Base-by-base conservation (phyloP, 306 rosid genomes). In the Malus asiatica region DNA sequence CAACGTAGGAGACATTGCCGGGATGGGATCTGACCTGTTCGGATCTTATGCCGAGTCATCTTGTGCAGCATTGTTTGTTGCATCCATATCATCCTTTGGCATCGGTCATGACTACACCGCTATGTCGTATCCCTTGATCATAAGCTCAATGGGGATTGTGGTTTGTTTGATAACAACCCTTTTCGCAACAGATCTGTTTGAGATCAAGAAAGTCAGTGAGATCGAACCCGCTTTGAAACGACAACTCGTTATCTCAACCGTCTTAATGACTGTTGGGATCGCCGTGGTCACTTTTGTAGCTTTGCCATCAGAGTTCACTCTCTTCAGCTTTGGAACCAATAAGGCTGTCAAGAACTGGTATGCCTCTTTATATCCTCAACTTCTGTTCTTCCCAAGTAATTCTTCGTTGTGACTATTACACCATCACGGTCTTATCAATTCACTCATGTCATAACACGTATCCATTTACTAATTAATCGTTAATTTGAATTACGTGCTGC, bases 31-130 rank as follows among this genome's bases (percentile, higher is more conserved):
- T 19, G 96, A 88, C 68, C 85, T 85, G 18, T 90, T 90, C 27
- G 93, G 93, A 74, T 90, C 91, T 25, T 90, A 88, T 67, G 96
- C 91, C 2, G 93, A 90, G 83, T 80, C 93, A 68, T 83, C 91
- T 44, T 88, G 93, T 77, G 96, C 96, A 35, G 91, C 90, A 46
- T 85, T 90, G 33, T 90, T 88, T 83, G 91, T 90, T 33, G 96
- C 96, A 55, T 90, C 96, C 45, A 87, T 87, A 67, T 90, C 96
- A 22, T 88, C 91, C 25, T 90, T 90, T 33, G 96, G 96, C 62
- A 45, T 52, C 61, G 57, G 45, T 65, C 91, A 86, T 78, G 88
- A 90, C 85, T 86, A 81, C 72, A 8, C 84, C n/a, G 89, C 96
- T 79, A 90, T 85, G 92, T 88, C 90, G n/a, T 90, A 79, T 76